Percentiles rank a stretch among this genome's conserved stretches.
Conservation (phyloP, 495 filamentous ascomycete genomes). For the Penicillium goetzii region DNA sequence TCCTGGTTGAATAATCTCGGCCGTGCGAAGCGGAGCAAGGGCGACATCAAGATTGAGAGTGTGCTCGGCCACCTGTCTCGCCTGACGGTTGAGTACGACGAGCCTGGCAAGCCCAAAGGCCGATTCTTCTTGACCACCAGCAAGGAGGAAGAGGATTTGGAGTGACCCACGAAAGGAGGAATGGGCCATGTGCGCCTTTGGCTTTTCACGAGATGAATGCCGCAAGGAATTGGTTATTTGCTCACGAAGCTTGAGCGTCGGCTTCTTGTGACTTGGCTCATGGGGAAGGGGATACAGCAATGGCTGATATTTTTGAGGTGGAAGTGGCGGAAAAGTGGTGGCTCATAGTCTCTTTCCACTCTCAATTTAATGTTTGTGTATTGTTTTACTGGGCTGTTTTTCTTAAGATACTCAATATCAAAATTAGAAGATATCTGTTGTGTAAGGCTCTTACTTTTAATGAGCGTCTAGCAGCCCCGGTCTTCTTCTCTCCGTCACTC, state of each 20-base stretch:
- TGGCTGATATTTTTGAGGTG: neutral
- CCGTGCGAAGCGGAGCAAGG: constrained; percentile 65
- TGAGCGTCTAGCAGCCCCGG: neutral
- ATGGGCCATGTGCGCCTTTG: neutral
- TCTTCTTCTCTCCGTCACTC: neutral
- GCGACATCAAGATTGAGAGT: constrained; percentile 76
- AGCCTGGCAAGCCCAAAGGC: constrained; percentile 46
- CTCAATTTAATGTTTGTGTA: neutral
- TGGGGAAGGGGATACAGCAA: neutral
- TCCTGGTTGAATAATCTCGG: constrained; percentile 72
- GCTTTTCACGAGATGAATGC: neutral
- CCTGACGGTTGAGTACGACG: constrained; percentile 70
- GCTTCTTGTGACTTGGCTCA: neutral
- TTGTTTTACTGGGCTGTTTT: neutral
- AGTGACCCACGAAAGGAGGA: constrained; percentile 25
- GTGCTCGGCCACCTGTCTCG: constrained; percentile 70
- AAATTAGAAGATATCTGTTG: neutral
- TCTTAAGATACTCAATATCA: neutral
- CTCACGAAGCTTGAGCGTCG: neutral
- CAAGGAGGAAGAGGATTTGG: constrained; percentile 51
- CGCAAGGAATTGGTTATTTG: neutral
- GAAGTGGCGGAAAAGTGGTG: neutral
- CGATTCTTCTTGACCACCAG: constrained; percentile 43
- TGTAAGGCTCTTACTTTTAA: neutral
- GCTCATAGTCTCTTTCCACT: neutral